These are phyloP conservation scores for Vigna radiata DNA, from an alignment of 306 rosid genomes.

Conservation along the genomic window DNA sequence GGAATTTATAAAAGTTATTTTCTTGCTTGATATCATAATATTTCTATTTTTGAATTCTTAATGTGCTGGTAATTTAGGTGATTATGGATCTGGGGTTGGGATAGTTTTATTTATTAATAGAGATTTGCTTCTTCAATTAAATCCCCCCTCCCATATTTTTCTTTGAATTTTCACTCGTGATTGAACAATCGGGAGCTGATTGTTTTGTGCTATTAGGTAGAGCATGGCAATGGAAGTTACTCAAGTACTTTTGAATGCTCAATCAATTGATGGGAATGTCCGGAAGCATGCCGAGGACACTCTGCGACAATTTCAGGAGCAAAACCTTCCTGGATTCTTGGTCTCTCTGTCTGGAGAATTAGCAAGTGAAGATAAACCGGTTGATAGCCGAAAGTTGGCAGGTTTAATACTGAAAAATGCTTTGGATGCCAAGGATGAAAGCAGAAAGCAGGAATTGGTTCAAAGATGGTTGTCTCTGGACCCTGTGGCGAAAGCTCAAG, in stretches of 20 bases:
- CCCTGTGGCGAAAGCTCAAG: conserved; percentile 65
- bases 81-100: conserved; percentile 32
- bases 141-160: neutral
- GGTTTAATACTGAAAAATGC: conserved; percentile 91
- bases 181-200: conserved; percentile 15
- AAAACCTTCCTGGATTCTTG: conserved; percentile 83
- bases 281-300: conserved; percentile 90
- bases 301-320: conserved; percentile 89
- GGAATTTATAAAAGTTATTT: conserved; percentile 17
- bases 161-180: neutral
- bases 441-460: conserved; percentile 76
- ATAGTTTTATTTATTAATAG: conserved; percentile 26
- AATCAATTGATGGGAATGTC: conserved; percentile 74
- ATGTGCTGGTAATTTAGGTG: neutral
- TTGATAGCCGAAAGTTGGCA: conserved; percentile 86
- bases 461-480: conserved; percentile 88
- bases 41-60: neutral
- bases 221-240: conserved; percentile 86
- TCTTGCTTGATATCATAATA: conserved; percentile 16
- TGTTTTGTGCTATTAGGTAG: conserved; percentile 47
- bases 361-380: conserved; percentile 84
- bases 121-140: conserved; percentile 9
- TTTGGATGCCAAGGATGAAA: conserved; percentile 90
- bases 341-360: conserved; percentile 82
- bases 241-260: conserved; percentile 82